Percentiles rank a stretch among this genome's conserved stretches.
Conservation (phyloP, 257 asterid genomes). For the Knoxia roxburghii region DNA sequence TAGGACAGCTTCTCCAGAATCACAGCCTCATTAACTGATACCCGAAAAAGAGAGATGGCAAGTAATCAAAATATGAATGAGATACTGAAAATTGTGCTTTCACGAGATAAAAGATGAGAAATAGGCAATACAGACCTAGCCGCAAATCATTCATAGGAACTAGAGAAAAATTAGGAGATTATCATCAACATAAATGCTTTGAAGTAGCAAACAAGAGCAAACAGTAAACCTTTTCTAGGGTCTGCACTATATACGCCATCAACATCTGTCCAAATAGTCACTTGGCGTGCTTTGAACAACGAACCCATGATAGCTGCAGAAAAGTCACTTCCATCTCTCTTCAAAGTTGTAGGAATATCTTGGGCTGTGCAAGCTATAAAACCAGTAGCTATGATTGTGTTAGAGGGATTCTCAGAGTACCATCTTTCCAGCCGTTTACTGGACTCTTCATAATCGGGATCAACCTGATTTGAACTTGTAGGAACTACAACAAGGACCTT, state of each 20-base stretch:
- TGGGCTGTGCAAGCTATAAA: conserved; percentile 87
- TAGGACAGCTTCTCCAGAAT: conserved; percentile 78
- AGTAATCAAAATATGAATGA: neutral
- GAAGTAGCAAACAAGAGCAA: conserved; percentile 8
- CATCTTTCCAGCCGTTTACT: conserved; percentile 71
- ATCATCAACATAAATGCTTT: neutral
- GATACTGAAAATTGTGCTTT: neutral
- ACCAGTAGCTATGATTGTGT: conserved; percentile 84
- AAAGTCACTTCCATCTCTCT: conserved; percentile 99
- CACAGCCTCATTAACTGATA: conserved; percentile 95
- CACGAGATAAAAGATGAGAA: neutral
- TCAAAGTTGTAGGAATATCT: conserved; percentile 92
- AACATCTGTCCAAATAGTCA: conserved; percentile 98
- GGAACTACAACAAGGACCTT: conserved; percentile 92
- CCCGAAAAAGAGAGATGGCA: neutral
- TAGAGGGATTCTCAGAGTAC: conserved; percentile 61
- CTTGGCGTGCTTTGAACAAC: conserved; percentile 78
- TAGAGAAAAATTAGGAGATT: conserved; percentile 3
- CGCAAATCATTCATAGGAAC: neutral
- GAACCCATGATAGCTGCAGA: conserved; percentile 99
- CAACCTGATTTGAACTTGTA: conserved; percentile 74
- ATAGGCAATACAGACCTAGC: neutral
- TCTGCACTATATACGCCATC: conserved; percentile 98
- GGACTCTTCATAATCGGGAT: conserved; percentile 87
- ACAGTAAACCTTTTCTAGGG: conserved; percentile 83